Evolutionary conservation across 306 rosid genomes (phyloP).

Genomic region (Vigna mungo): DNA sequence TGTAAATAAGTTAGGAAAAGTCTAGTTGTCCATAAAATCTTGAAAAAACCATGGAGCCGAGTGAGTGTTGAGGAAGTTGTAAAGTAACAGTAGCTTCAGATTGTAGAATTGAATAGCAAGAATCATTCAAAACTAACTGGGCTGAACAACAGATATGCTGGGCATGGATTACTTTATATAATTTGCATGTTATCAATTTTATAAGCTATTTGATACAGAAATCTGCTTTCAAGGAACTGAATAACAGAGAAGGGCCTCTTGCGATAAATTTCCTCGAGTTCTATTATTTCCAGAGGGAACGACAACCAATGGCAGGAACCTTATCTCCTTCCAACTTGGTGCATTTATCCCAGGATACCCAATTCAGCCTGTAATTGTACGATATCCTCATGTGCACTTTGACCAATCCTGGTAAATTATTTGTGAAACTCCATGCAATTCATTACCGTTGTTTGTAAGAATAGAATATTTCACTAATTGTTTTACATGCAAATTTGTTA

Average conservation of each 20-base stretch:
- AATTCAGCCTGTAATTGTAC: conserved; percentile 87
- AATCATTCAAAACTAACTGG: conserved; percentile 19
- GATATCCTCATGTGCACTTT: conserved; percentile 97
- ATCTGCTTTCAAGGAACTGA: conserved; percentile 93
- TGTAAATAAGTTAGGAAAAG: conserved; percentile 35
- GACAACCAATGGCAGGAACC: conserved; percentile 86
- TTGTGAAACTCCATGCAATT: conserved; percentile 34
- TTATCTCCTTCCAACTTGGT: conserved; percentile 95
- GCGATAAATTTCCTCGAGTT: conserved; percentile 85
- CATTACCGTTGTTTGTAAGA: conserved; percentile 39
- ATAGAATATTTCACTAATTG: conserved; percentile 34
- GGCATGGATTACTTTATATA: conserved; percentile 35
- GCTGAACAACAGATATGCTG: conserved; percentile 27
- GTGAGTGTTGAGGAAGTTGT: conserved; percentile 9
- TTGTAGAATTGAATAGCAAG: conserved; percentile 36
- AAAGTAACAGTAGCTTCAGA: conserved; percentile 11
- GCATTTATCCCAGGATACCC: conserved; percentile 90
- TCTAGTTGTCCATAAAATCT: conserved; percentile 18
- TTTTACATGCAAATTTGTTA: conserved; percentile 45
- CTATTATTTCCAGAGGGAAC: conserved; percentile 99
- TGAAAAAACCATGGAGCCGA: conserved; percentile 25
- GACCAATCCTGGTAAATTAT: conserved; percentile 91
- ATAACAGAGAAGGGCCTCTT: conserved; percentile 95
- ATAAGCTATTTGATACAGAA: conserved; percentile 96
- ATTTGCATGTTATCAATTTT: conserved; percentile 56